Percentiles rank a stretch among this genome's conserved stretches.
These are phyloP conservation scores for Guadua angustifolia DNA, from an alignment of 176 grass and related monocot species.

Conservation along the genomic window DNA sequence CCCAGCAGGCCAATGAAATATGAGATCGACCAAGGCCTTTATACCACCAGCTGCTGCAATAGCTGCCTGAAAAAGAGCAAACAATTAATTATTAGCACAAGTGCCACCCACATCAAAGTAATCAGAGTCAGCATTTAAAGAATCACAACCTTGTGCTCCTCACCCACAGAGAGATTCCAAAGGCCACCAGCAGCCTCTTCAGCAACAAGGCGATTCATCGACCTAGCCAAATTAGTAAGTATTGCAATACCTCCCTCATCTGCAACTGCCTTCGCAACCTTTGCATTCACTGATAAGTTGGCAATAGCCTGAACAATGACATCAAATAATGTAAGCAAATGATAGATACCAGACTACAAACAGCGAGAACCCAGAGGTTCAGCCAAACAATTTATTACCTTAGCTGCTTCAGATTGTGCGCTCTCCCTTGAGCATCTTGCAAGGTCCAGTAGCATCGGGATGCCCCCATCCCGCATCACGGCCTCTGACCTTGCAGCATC, in stretches of 20 bases:
- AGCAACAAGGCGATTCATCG: conserved; percentile 87
- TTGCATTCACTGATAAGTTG: conserved; percentile 90
- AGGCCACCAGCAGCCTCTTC: conserved; percentile 99
- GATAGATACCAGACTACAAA: conserved; percentile 27
- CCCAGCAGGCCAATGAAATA: conserved; percentile 87
- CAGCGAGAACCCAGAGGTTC: conserved; percentile 7
- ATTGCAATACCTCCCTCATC: conserved; percentile 92
- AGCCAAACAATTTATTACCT: conserved; percentile 60
- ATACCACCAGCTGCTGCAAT: conserved; percentile 88
- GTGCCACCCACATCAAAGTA: background rate
- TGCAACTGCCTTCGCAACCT: conserved; percentile 92
- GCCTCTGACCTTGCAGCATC: conserved; percentile 86
- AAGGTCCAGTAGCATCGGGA: conserved; percentile 83
- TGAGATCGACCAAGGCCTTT: conserved; percentile 93
- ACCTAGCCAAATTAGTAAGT: conserved; percentile 81
- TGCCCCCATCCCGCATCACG: conserved; percentile 87
- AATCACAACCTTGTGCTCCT: conserved; percentile 93
- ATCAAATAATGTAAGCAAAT: conserved; percentile 37
- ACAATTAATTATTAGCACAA: conserved; percentile 44
- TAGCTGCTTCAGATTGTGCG: conserved; percentile 93
- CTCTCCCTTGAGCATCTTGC: conserved; percentile 88
- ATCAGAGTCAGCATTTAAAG: conserved; percentile 37
- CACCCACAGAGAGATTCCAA: conserved; percentile 99
- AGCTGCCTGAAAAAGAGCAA: conserved; percentile 59
- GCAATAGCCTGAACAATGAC: conserved; percentile 81